These are phyloP conservation scores for Puccinia hordei DNA, from an alignment of 1,284 basidiomycete species.

Conservation along the genomic window DNA sequence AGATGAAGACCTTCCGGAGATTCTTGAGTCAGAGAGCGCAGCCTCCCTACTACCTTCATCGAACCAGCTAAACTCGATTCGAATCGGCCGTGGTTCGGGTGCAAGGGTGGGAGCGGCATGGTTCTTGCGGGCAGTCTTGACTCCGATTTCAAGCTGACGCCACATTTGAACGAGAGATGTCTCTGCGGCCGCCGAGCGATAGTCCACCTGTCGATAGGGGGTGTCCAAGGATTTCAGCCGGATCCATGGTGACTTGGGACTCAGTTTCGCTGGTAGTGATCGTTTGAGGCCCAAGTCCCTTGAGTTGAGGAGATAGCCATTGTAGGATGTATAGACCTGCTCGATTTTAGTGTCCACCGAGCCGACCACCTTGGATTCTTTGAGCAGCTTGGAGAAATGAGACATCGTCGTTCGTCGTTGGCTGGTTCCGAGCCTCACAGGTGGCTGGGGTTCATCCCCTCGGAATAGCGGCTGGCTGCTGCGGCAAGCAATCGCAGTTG, in stretches of 20 bases:
- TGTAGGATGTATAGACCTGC: slow-evolving; percentile 50
- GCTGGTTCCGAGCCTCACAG: not conserved
- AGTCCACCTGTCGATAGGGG: slow-evolving; percentile 37
- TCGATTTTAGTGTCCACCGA: slow-evolving; percentile 36
- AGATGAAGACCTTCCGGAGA: not conserved
- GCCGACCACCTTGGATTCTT: slow-evolving; percentile 48
- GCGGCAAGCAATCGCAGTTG: not conserved
- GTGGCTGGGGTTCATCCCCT: too few species aligned
- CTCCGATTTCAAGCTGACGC: slow-evolving; percentile 40
- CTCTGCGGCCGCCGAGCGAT: slow-evolving; percentile 41
- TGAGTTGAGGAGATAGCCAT: slow-evolving; percentile 32
- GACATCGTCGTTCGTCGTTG: slow-evolving; percentile 2
- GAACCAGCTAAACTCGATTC: slow-evolving; percentile 47
- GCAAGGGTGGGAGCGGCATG: slow-evolving; percentile 15
- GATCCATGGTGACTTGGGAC: slow-evolving; percentile 47
- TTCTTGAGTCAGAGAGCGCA: not conserved
- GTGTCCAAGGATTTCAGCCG: slow-evolving; percentile 47
- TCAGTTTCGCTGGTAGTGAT: slow-evolving; percentile 27
- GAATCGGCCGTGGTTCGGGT: slow-evolving; percentile 45
- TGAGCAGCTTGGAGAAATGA: slow-evolving; percentile 45
- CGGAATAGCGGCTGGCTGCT: not conserved
- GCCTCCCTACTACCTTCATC: slow-evolving; percentile 22
- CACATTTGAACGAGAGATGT: slow-evolving; percentile 44
- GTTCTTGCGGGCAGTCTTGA: slow-evolving; percentile 40
- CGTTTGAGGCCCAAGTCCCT: slow-evolving; percentile 48